Conservation (phyloP, 1,284 basidiomycete species). For the Cerrena zonata region DNA sequence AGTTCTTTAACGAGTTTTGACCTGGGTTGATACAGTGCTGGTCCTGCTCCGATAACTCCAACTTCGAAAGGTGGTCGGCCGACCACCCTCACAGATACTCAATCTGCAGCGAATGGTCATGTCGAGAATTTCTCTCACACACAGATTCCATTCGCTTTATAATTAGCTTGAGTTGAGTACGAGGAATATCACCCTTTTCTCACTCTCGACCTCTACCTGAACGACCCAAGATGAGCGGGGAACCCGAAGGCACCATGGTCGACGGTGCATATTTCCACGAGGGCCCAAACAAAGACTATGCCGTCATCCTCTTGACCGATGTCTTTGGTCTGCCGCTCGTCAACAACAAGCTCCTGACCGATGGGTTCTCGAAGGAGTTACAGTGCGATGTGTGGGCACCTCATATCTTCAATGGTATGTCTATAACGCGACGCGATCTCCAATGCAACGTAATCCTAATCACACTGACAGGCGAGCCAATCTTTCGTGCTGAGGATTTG, state of each 20-base stretch:
- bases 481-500: constrained; percentile 32
- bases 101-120: no score
- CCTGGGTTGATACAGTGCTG: no score
- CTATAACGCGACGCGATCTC: neutral
- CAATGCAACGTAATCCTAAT: neutral
- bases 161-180: no score
- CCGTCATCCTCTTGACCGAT: constrained; percentile 56
- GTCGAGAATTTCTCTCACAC: no score
- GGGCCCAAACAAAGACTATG: constrained; percentile 30
- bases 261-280: constrained; percentile 38
- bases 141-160: no score
- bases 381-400: constrained; percentile 61
- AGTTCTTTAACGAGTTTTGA: no score
- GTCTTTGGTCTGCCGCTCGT: constrained; percentile 50
- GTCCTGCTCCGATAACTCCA: no score
- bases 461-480: constrained; percentile 41
- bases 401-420: constrained; percentile 43
- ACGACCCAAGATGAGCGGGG: no score
- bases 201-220: no score
- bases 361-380: constrained; percentile 46
- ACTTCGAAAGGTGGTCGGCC: no score
- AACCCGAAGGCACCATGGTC: constrained; percentile 35
- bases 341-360: constrained; percentile 62
- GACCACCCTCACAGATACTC: no score
- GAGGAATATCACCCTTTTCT: no score